Evolutionary conservation across 441 rosid species (phyloP).

Genomic region (Bocquillonia castaneifolia): DNA sequence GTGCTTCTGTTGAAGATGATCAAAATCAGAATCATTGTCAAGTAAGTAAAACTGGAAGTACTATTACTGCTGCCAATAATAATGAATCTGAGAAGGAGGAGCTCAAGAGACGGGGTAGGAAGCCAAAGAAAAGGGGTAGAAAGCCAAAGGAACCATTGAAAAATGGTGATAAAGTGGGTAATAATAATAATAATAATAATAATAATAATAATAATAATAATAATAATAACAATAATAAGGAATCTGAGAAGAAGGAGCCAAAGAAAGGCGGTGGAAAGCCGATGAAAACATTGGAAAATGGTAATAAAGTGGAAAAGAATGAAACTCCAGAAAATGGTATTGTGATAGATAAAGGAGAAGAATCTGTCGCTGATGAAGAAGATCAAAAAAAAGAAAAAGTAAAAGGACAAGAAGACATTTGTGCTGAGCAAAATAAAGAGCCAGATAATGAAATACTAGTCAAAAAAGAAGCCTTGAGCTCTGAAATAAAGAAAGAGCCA

Average conservation of each 20-base stretch:
- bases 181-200: too few relatives aligned
- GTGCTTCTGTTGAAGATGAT: not conserved
- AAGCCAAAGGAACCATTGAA: not conserved
- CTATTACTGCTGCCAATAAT: not conserved
- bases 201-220: too few relatives aligned
- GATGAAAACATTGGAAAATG: not conserved
- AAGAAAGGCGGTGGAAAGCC: not conserved
- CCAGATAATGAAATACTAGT: too few relatives aligned
- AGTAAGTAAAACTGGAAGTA: not conserved
- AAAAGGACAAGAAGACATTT: not conserved
- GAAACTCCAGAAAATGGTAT: not conserved
- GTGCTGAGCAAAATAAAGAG: not conserved
- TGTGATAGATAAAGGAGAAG: conserved; percentile 3
- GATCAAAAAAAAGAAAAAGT: not conserved
- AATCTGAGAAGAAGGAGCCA: not conserved
- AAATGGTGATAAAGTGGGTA: not conserved
- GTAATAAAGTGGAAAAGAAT: not conserved
- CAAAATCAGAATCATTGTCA: not conserved
- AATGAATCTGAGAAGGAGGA: not conserved
- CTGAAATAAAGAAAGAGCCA: not conserved
- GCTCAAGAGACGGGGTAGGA: not conserved
- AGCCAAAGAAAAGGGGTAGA: not conserved
- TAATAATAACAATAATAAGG: too few relatives aligned
- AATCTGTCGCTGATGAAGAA: not conserved
- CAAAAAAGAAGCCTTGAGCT: not conserved